Evolutionary conservation across 257 asterid genomes (phyloP), one percentile per base, ranked within the genome.

Genomic region (Pogostemon cablin): DNA sequence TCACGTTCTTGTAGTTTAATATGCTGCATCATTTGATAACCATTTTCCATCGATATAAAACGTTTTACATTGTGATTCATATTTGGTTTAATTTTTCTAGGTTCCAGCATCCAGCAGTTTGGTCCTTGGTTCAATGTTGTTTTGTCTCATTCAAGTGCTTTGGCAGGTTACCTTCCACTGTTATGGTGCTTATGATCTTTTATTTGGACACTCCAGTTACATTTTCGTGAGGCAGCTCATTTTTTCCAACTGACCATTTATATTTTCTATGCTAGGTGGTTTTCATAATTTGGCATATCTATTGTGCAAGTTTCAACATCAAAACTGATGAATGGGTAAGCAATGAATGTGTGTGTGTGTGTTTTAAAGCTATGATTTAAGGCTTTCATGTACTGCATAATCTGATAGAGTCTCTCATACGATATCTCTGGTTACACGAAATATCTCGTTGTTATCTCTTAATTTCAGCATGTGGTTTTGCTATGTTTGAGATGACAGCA

Each of bases 261-360:
- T 43, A 9, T 68, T 64, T 43, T 37, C 52, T 35, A 61, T 50
- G 68, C 58, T 64, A 84, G 89, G 89, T 81, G 83, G 80, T 78
- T 63, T 82, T 82, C 82, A 20, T 82, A 38, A 35, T 69, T 62
- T 85, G 90, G 90, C 90, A 85, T 65, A 50, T 82, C 63, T 66
- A 82, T 58, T 82, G 90, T 64, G 83, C 82, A n/a, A 76, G 84
- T 72, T 78, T 67, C 60, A 82, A 85, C 82, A 82, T 85, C 76
- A 85, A 70, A 72, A 85, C 90, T 8, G 90, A 85, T 55, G 85
- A 85, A 72, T 85, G 90, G 87, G 90, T 85, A 78, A 78, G 87
- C 69, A 44, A 25, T 25, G 1, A 1, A 0, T 50, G 43, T 61
- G 60, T 65, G 12, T 65, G 12, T 69, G 25, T 9, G 12, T 55